phyloP scores from a whole-genome alignment of 495 filamentous ascomycete species.

The Hypoxylon rickii region DNA sequence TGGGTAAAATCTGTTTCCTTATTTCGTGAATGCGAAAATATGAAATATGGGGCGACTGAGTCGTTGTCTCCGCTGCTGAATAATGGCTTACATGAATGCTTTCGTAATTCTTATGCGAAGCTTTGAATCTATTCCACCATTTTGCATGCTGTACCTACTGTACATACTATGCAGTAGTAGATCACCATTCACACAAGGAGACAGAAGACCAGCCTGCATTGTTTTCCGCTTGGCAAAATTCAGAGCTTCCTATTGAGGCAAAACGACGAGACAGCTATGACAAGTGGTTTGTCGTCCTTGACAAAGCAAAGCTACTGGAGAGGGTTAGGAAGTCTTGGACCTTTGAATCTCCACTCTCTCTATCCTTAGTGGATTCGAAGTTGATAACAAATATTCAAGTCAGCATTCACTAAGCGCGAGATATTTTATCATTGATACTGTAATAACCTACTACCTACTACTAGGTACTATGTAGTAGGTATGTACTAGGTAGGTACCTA shows the following conservation, averaged over 20 bases:
- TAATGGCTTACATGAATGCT: conserved; percentile 26
- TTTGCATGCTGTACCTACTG: too few species aligned
- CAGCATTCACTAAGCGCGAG: conserved; percentile 22
- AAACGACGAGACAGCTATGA: not conserved
- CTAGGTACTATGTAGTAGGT: too few species aligned
- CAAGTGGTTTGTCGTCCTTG: conserved; percentile 20
- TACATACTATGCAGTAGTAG: too few species aligned
- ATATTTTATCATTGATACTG: too few species aligned
- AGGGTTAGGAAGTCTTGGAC: too few species aligned
- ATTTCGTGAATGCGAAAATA: conserved; percentile 10
- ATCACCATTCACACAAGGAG: too few species aligned
- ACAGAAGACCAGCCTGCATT: not conserved
- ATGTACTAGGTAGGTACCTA: too few species aligned
- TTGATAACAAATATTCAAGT: not conserved
- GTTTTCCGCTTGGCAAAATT: not conserved
- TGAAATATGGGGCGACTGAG: not conserved
- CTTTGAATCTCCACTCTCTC: not conserved
- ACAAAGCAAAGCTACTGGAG: too few species aligned
- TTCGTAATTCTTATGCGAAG: conserved; percentile 30
- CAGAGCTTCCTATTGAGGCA: not conserved
- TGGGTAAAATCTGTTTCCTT: conserved; percentile 3
- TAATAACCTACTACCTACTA: too few species aligned
- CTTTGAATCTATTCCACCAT: too few species aligned
- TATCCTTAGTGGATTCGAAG: not conserved
- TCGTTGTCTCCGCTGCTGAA: conserved; percentile 14